phyloP scores from a whole-genome alignment of 1,284 basidiomycete genomes.

The Sporisorium graminicola region DNA sequence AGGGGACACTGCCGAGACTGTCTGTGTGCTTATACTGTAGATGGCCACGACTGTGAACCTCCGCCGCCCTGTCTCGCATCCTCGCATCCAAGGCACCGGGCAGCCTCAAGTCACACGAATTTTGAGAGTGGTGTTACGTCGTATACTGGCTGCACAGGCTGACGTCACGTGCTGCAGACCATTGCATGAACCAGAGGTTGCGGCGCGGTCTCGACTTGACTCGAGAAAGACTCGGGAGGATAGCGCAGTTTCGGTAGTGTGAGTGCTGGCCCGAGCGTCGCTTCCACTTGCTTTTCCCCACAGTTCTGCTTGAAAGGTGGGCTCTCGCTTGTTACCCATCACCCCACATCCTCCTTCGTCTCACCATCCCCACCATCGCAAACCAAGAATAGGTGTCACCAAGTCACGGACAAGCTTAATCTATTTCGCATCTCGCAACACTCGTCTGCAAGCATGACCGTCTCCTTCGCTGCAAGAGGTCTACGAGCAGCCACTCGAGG shows the following conservation, averaged over 20 bases:
- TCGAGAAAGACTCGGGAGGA: neutral
- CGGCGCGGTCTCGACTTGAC: too few species aligned
- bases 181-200: neutral
- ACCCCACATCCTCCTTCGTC: slow-evolving; percentile 3
- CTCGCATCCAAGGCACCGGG: neutral
- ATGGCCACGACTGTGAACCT: too few species aligned
- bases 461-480: slow-evolving; percentile 27
- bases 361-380: neutral
- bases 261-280: slow-evolving; percentile 33
- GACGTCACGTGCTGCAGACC: slow-evolving; percentile 38
- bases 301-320: neutral
- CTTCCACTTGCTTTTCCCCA: slow-evolving; percentile 20
- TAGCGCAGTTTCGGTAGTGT: neutral
- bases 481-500: slow-evolving; percentile 31
- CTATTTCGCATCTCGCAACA: neutral
- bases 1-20: too few species aligned
- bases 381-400: neutral
- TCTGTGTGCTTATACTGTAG: too few species aligned
- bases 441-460: slow-evolving; percentile 7
- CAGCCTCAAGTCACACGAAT: neutral
- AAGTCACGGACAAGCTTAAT: neutral
- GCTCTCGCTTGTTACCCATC: neutral
- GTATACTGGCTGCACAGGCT: neutral
- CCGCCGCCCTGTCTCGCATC: neutral
- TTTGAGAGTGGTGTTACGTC: slow-evolving; percentile 13